These are phyloP conservation scores for Piloderma croceum DNA, from an alignment of 768 basidiomycete species.

Conservation along the genomic window DNA sequence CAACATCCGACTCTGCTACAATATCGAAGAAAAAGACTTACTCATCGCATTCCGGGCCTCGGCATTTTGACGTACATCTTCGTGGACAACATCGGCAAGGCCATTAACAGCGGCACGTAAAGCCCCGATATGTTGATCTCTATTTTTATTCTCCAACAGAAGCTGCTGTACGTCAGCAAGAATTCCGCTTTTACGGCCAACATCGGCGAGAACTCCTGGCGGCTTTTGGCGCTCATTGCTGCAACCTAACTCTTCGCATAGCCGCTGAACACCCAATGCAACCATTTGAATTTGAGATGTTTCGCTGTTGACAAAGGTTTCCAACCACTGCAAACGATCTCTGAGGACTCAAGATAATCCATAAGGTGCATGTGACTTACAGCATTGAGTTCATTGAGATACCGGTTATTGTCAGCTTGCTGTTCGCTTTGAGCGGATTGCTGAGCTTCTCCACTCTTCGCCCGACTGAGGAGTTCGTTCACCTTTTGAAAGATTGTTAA, in stretches of 20 bases:
- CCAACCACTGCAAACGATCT: conserved; percentile 58
- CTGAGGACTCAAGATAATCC: not conserved
- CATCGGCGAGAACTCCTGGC: conserved; percentile 9
- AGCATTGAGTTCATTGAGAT: conserved; percentile 71
- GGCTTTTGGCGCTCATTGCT: conserved; percentile 11
- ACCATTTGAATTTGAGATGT: conserved; percentile 65
- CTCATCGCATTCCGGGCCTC: conserved; percentile 39
- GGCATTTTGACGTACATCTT: conserved; percentile 32
- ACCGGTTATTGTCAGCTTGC: conserved; percentile 70
- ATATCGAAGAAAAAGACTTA: conserved; percentile 16
- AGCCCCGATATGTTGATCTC: conserved; percentile 24
- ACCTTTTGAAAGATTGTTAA: too few species aligned
- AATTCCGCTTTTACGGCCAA: conserved; percentile 19
- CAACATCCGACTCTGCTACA: not conserved
- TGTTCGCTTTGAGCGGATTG: conserved; percentile 50
- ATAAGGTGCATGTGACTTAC: conserved; percentile 31
- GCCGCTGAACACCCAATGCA: conserved; percentile 51
- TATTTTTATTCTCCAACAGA: conserved; percentile 27
- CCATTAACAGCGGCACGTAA: conserved; percentile 32
- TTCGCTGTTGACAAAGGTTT: conserved; percentile 74
- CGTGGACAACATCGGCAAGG: conserved; percentile 34
- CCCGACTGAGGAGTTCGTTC: conserved; percentile 41
- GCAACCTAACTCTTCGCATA: conserved; percentile 51
- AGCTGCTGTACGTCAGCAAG: conserved; percentile 31
- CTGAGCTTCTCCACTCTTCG: conserved; percentile 44